These are phyloP conservation scores for Erodium chrysanthum DNA, from an alignment of 441 rosid species.

Conservation along the genomic window DNA sequence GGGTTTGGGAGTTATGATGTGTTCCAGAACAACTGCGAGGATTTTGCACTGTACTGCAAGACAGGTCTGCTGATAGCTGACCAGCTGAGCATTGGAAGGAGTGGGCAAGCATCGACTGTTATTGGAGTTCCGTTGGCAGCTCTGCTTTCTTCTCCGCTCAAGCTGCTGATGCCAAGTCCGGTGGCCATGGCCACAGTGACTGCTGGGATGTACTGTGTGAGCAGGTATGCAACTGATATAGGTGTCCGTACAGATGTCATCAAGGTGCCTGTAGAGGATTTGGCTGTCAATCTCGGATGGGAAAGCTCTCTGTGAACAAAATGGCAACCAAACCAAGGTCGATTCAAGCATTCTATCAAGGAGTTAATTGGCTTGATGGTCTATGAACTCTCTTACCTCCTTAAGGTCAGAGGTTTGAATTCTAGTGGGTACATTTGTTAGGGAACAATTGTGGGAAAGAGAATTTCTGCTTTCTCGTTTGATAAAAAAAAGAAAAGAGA, in stretches of 20 bases:
- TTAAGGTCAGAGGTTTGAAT: no score
- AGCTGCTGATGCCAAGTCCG: conserved; percentile 77
- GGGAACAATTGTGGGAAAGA: no score
- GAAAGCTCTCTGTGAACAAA: not conserved
- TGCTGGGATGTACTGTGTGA: conserved; percentile 93
- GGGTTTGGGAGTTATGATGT: conserved; percentile 92
- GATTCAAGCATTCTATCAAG: no score
- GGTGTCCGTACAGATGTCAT: conserved; percentile 80
- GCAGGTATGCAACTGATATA: conserved; percentile 82
- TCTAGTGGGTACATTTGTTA: no score
- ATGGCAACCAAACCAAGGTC: no score
- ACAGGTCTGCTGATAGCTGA: conserved; percentile 78
- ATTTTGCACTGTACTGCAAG: conserved; percentile 82
- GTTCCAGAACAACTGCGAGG: conserved; percentile 89
- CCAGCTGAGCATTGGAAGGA: conserved; percentile 64
- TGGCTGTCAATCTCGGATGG: conserved; percentile 61
- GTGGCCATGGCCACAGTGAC: conserved; percentile 85
- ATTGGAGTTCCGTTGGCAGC: conserved; percentile 91
- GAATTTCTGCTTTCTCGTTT: no score
- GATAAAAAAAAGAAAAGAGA: no score
- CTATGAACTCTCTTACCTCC: no score
- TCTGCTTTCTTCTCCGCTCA: conserved; percentile 71
- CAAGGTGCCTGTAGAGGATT: conserved; percentile 83
- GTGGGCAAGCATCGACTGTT: conserved; percentile 85
- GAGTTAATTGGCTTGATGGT: no score